These are phyloP conservation scores for Takashimella koratensis DNA, from an alignment of 1,284 basidiomycete genomes.

Conservation along the genomic window DNA sequence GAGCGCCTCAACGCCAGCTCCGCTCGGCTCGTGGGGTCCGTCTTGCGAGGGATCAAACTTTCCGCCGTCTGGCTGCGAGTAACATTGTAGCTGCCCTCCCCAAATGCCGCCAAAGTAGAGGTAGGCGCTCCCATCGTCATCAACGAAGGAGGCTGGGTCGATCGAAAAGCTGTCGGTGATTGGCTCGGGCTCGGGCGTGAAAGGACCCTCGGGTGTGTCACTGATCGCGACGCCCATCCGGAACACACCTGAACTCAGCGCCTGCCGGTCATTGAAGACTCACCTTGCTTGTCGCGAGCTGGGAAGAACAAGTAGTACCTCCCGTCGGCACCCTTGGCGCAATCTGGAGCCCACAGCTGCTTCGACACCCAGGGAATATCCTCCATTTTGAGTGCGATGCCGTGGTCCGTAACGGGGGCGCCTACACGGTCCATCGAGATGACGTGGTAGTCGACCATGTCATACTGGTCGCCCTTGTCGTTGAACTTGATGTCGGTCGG, in stretches of 20 bases:
- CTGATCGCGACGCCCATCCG: conserved; percentile 33
- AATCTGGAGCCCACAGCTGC: conserved; percentile 42
- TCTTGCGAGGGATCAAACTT: conserved; percentile 18
- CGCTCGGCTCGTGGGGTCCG: conserved; percentile 29
- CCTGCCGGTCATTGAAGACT: neutral
- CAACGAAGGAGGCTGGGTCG: conserved; percentile 38
- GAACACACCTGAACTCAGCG: conserved; percentile 32
- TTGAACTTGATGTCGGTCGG: conserved; percentile 36
- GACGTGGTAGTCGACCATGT: conserved; percentile 42
- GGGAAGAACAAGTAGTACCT: conserved; percentile 40
- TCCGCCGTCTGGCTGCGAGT: conserved; percentile 17
- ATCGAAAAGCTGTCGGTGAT: conserved; percentile 34
- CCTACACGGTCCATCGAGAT: conserved; percentile 28
- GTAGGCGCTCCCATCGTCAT: conserved; percentile 32
- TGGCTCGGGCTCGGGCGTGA: conserved; percentile 28
- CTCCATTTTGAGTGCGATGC: conserved; percentile 25
- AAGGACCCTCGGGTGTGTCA: conserved; percentile 34
- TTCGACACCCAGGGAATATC: conserved; percentile 37
- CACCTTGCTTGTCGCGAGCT: conserved; percentile 34
- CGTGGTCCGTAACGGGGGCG: conserved; percentile 34
- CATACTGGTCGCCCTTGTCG: conserved; percentile 40
- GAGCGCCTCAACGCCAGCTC: conserved; percentile 22
- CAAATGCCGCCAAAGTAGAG: conserved; percentile 41
- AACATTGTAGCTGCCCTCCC: conserved; percentile 41
- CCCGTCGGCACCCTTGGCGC: conserved; percentile 25